Base-by-base conservation (phyloP, 2,329 filamentous ascomycete species). In the Ambrosiella cleistominuta region DNA sequence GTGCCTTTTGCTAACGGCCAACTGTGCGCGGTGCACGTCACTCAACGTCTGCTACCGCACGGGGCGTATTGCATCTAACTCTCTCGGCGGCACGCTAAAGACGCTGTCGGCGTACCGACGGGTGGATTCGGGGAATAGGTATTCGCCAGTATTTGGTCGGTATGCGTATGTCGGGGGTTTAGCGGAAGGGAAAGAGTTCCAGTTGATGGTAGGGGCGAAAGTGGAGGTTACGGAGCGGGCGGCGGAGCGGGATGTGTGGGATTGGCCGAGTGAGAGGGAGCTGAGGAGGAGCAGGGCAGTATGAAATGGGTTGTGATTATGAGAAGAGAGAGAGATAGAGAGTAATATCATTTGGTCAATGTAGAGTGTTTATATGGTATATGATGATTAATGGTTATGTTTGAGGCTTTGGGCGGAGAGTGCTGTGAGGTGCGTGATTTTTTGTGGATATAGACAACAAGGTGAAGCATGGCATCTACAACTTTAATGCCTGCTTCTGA, bases 11-110 rank as follows among this genome's bases (percentile, higher is more conserved):
- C 70, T 88, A 37, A 88, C 83, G 39, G 80, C 79, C 56, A 86
- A 88, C 67, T 89, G 85, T 66, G 76, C 74, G 39, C 74, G 85
- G 44, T 90, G 85, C 67, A 70, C 73, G 37, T 85, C 81, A 61
- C 70, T 88, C 61, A 88, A 87, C 68, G 78, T 89, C 60, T 82
- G 88, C 69, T 86, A 85, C 66, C 66, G 70, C 19, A 86, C 80
- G 0, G 85, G 85, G 6, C 75, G 74, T 54, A 70, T 72, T 47
- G 79, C 76, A 0, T 69, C 70, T 1, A 80, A 79, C 1, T 78
- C 81, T 64, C 67, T 71, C 40, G 82, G 80, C n/a, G 72, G 70
- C 44, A 75, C 86, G 13, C 70, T 88, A 62, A 88, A 87, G 72
- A 80, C 81, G 64, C 69, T 90, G 64, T 81, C 82, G 75, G 76